phyloP scores from a whole-genome alignment of 352 stramenopile genomes.

The Nothophytophthora sp. region DNA sequence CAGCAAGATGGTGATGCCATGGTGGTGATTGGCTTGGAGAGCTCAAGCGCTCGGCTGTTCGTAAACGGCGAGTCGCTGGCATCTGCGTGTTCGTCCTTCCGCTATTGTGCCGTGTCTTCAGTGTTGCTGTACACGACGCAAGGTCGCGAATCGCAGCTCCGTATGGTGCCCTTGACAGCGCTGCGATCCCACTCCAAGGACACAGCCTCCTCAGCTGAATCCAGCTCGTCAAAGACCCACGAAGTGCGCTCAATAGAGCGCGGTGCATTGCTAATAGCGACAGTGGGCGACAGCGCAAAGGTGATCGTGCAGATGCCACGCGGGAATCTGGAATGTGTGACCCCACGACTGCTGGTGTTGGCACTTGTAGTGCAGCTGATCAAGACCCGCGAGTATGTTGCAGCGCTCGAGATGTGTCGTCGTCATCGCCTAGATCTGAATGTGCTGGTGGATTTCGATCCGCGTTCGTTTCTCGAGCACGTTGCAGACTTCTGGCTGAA shows the following conservation, averaged over 20 bases:
- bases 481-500: constrained; percentile 34
- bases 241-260: constrained; percentile 62
- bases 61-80: constrained; percentile 44
- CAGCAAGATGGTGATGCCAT: neutral
- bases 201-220: neutral
- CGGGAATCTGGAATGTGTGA: constrained; percentile 74
- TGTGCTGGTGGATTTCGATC: constrained; percentile 68
- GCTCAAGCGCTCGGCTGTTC: constrained; percentile 44
- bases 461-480: constrained; percentile 36
- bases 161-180: constrained; percentile 34
- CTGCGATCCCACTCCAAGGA: constrained; percentile 10
- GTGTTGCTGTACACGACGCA: constrained; percentile 71
- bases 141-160: constrained; percentile 53
- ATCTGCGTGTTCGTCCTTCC: constrained; percentile 63
- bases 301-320: constrained; percentile 78
- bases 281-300: constrained; percentile 47
- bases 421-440: constrained; percentile 82
- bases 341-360: constrained; percentile 63
- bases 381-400: constrained; percentile 33
- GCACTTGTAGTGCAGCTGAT: constrained; percentile 47
- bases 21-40: constrained; percentile 45
- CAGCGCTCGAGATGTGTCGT: constrained; percentile 69
- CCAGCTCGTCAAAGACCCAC: constrained; percentile 12
- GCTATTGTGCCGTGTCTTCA: constrained; percentile 34
- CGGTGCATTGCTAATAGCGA: constrained; percentile 60